phyloP scores from a whole-genome alignment of 495 filamentous ascomycete species.

The Tetracladium marchalianum region DNA sequence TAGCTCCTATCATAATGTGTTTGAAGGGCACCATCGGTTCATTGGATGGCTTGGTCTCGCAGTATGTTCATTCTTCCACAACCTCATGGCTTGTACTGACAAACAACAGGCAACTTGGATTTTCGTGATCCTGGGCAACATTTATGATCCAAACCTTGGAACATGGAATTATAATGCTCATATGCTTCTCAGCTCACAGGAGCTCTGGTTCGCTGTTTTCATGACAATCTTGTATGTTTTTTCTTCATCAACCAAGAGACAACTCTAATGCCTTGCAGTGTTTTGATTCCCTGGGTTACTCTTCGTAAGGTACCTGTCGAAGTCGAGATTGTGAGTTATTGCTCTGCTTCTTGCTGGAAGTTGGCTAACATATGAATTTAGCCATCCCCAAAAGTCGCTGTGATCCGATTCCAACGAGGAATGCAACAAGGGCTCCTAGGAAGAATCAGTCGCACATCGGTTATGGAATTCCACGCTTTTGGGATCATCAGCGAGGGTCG shows the following conservation, averaged over 20 bases:
- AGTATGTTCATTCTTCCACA: constrained; percentile 17
- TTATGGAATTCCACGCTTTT: constrained; percentile 39
- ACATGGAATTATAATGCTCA: constrained; percentile 28
- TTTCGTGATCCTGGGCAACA: constrained; percentile 31
- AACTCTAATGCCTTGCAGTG: constrained; percentile 22
- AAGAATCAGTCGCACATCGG: constrained; percentile 32
- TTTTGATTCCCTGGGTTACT: constrained; percentile 33
- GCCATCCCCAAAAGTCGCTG: constrained; percentile 33
- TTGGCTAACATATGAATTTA: constrained; percentile 16
- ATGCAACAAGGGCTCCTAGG: constrained; percentile 37
- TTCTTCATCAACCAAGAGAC: background rate
- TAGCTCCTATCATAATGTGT: constrained; percentile 29
- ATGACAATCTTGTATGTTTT: constrained; percentile 33
- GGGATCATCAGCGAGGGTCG: constrained; percentile 35
- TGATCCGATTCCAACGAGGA: constrained; percentile 31
- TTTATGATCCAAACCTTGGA: constrained; percentile 27
- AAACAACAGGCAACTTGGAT: constrained; percentile 28
- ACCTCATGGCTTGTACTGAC: constrained; percentile 7
- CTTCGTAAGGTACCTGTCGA: constrained; percentile 33
- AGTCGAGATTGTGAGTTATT: constrained; percentile 29
- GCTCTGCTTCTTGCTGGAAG: background rate
- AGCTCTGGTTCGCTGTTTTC: constrained; percentile 36
- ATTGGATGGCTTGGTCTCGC: constrained; percentile 34
- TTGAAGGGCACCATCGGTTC: constrained; percentile 34
- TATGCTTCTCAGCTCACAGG: constrained; percentile 29